Conservation (phyloP, 208 protist genomes). For the Vickermania spadyakhi region DNA sequence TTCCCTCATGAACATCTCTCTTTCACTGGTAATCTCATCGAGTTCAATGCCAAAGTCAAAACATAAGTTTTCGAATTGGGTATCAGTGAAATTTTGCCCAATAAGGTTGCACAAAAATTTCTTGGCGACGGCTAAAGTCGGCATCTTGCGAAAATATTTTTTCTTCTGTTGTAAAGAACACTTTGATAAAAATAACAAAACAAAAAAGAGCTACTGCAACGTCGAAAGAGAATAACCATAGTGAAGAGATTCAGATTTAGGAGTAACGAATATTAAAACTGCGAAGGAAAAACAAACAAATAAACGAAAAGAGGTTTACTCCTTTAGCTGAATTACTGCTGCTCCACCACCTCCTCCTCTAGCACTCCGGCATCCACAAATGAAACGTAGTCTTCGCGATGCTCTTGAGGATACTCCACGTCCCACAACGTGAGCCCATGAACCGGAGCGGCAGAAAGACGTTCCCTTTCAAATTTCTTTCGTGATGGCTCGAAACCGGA, state of each 20-base stretch:
- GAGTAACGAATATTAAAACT: conserved; percentile 2
- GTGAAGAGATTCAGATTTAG: background rate
- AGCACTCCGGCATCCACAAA: conserved; percentile 74
- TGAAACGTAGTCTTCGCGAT: conserved; percentile 46
- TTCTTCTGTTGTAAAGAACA: too few species aligned
- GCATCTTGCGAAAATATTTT: too few species aligned
- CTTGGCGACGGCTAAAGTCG: conserved; percentile 71
- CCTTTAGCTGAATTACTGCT: conserved; percentile 19
- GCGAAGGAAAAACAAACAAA: background rate
- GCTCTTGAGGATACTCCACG: conserved; percentile 63
- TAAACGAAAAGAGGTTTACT: background rate
- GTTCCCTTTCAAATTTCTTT: conserved; percentile 54
- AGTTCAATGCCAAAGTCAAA: conserved; percentile 98
- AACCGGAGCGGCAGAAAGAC: conserved; percentile 61
- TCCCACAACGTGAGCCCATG: conserved; percentile 84
- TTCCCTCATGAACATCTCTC: conserved; percentile 89
- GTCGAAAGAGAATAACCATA: conserved; percentile 6
- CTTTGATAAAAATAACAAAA: too few species aligned
- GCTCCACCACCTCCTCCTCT: conserved; percentile 46
- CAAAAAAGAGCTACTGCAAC: too few species aligned
- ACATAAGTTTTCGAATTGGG: conserved; percentile 95
- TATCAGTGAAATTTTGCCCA: conserved; percentile 80
- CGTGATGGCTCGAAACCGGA: conserved; percentile 68
- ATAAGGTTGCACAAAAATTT: conserved; percentile 72
- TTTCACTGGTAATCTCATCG: conserved; percentile 96